Conservation (phyloP, 1,284 basidiomycete species). For the Xanthoconium separans region DNA sequence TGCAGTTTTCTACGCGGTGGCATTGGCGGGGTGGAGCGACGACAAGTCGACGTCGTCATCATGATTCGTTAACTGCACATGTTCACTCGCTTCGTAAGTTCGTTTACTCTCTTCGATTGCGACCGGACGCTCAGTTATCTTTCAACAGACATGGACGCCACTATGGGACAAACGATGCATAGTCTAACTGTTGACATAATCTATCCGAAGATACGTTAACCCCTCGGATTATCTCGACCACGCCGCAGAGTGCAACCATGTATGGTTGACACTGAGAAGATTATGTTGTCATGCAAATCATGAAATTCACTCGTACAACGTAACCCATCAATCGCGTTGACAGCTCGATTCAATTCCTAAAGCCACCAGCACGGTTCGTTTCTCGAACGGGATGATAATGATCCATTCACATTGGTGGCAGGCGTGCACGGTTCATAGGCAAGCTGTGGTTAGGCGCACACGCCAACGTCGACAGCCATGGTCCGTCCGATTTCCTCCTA, state of each 20-base stretch:
- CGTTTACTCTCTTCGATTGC: too few species aligned
- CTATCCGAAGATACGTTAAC: background rate
- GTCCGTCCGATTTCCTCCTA: background rate
- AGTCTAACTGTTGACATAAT: background rate
- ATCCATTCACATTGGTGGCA: background rate
- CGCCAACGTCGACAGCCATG: constrained; percentile 12
- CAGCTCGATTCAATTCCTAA: constrained; percentile 3
- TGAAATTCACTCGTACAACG: background rate
- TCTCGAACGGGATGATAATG: background rate
- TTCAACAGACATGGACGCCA: background rate
- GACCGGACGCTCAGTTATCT: background rate
- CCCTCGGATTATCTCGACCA: background rate
- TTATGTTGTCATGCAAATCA: constrained; percentile 9
- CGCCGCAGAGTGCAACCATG: background rate
- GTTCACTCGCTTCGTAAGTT: background rate
- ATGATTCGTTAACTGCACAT: too few species aligned
- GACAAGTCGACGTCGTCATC: too few species aligned
- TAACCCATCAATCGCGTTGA: background rate
- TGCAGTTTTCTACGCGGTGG: too few species aligned
- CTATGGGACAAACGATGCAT: background rate
- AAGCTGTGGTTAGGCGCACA: constrained; percentile 12
- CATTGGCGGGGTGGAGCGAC: too few species aligned
- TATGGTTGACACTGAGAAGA: background rate
- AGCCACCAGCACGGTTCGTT: constrained; percentile 7
- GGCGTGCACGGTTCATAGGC: background rate